Evolutionary conservation across 495 filamentous ascomycete species (phyloP), one percentile per base, ranked within the genome.

Genomic region (Xylaria flabelliformis): DNA sequence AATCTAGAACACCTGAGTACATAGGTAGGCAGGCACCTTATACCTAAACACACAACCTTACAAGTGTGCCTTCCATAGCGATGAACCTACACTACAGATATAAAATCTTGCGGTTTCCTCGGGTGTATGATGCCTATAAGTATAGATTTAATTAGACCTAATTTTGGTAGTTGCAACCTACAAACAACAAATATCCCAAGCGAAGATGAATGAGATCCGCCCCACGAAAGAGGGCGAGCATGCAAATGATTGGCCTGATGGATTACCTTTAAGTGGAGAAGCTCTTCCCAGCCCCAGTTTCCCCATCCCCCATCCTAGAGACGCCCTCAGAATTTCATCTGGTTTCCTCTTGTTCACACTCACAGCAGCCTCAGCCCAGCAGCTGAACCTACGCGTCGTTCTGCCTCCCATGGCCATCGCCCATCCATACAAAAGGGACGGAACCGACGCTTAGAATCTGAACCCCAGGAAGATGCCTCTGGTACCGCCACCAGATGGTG

Each of bases 401-500:
- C 26, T 29, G 42, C 46, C 26, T 63, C 39, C 12, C 4, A 13
- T 69, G 36, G 10, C 24, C 24, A 34, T 44, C 41, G 17, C 21
- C 24, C 66, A 42, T 46, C 50, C 51, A n/a, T 41, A 53, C 10
- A 32, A 32, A 71, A 55, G 13, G 34, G 32, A n/a, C 46, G 17
- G 24, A 36, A 61, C 51, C 39, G 42, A 26, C 41, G 34, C 32
- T 5, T n/a, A 19, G 50, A 68, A 46, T 24, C 24, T 6, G 1
- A 36, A 21, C 8, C 3, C 39, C 0, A 26, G 17, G 17, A 74
- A 36, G 24, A 79, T 79, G 77, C 68, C 72, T 63, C 63, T 79
- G 51, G 75, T 70, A n/a, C 75, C 77, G 34, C 77, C 77, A 21
- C 51, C 75, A 39, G 75, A 77, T 50, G 75, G 75, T 7, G 63